Evolutionary conservation across 2,329 filamentous ascomycete genomes (phyloP).

Genomic region (Lasiodiplodia hormozganensis): DNA sequence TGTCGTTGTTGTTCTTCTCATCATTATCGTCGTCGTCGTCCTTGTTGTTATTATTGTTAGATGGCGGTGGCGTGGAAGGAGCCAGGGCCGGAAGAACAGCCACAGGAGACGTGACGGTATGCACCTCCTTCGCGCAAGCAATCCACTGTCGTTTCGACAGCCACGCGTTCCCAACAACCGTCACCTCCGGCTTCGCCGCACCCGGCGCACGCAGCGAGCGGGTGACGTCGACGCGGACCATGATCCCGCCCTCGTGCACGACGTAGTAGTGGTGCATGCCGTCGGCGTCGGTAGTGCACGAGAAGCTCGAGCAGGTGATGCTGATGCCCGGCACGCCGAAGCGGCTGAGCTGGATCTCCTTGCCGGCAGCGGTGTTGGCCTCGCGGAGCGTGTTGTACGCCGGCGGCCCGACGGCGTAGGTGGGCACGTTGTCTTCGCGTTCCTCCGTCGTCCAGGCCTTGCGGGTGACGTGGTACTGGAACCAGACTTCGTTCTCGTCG

Average conservation of each 20-base stretch:
- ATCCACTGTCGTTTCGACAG: neutral
- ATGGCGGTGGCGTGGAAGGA: neutral
- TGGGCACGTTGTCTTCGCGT: neutral
- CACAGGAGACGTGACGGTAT: neutral
- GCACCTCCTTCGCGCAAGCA: neutral
- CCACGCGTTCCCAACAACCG: neutral
- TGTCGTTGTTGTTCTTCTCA: neutral
- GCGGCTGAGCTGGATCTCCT: conserved; percentile 1
- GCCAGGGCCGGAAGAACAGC: too few relatives aligned
- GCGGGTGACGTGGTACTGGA: conserved; percentile 15
- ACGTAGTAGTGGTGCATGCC: neutral
- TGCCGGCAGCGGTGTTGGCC: conserved; percentile 5
- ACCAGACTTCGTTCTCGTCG: conserved; percentile 12
- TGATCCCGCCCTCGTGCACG: neutral
- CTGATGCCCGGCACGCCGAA: neutral
- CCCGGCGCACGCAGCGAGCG: neutral
- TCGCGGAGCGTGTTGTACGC: conserved; percentile 8
- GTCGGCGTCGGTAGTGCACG: neutral
- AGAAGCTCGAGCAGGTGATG: neutral
- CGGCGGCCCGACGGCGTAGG: neutral
- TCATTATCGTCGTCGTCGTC: neutral
- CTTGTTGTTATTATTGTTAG: neutral
- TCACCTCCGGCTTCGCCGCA: neutral
- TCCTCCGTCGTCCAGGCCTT: neutral
- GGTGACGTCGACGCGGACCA: neutral